Conservation (phyloP, 148 eudicot species). For the Rhododendron williamsianum region DNA sequence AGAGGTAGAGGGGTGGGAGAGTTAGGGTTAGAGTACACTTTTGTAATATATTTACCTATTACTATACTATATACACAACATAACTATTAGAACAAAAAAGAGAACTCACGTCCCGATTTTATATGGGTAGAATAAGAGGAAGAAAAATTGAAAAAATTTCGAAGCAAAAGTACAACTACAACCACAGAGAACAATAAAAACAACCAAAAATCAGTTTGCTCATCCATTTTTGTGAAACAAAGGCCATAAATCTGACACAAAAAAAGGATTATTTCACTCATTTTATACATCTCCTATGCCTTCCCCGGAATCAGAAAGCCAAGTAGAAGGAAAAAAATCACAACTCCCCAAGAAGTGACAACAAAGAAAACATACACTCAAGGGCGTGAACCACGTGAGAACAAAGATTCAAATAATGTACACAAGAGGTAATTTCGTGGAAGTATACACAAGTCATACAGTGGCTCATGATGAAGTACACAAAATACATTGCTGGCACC, state of each 20-base stretch:
- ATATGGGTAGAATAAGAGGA: too few species aligned
- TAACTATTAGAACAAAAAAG: too few species aligned
- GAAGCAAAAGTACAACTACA: not conserved
- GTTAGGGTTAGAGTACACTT: too few species aligned
- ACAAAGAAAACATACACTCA: not conserved
- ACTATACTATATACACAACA: too few species aligned
- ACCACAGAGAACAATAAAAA: too few species aligned
- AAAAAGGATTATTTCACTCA: not conserved
- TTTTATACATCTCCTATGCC: not conserved
- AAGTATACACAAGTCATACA: slow-evolving; percentile 32
- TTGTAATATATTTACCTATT: too few species aligned
- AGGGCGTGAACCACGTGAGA: not conserved
- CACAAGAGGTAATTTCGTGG: slow-evolving; percentile 21
- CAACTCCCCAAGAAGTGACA: not conserved
- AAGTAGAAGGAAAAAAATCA: not conserved
- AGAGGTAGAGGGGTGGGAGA: too few species aligned
- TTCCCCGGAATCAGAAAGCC: not conserved
- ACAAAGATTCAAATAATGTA: slow-evolving; percentile 15
- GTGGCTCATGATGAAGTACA: slow-evolving; percentile 32
- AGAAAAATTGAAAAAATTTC: too few species aligned
- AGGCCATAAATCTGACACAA: not conserved
- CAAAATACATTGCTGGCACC: slow-evolving; percentile 25
- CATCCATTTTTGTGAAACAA: not conserved
- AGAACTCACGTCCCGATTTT: too few species aligned
- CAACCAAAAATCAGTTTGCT: not conserved